Percentiles rank a stretch among this genome's conserved stretches.
These are phyloP conservation scores for Eimeria sp. DNA, from an alignment of 169 alveolate genomes.

Conservation along the genomic window DNA sequence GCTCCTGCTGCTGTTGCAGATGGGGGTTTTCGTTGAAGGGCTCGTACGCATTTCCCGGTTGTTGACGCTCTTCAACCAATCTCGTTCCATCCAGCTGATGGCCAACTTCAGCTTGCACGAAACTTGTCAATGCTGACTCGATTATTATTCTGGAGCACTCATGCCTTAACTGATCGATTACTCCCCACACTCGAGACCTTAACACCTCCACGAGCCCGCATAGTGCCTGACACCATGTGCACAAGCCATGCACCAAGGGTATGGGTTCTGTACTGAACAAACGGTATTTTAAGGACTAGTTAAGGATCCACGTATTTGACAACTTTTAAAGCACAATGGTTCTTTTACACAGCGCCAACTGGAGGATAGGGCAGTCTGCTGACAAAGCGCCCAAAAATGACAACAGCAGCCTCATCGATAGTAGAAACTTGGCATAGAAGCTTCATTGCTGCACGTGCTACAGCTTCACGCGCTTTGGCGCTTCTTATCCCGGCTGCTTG, in stretches of 20 bases:
- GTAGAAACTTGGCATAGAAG: conserved; percentile 41
- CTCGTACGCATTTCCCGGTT: neutral
- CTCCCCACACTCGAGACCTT: conserved; percentile 45
- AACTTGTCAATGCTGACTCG: conserved; percentile 26
- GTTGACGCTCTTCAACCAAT: neutral
- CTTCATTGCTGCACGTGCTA: conserved; percentile 33
- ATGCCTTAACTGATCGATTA: conserved; percentile 17
- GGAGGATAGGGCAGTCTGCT: conserved; percentile 1
- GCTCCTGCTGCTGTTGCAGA: neutral
- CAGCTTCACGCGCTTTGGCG: conserved; percentile 48
- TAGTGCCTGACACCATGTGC: conserved; percentile 40
- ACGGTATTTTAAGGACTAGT: neutral
- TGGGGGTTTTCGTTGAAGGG: neutral
- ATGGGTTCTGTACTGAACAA: neutral
- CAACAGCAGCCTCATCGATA: conserved; percentile 72
- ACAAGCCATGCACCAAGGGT: neutral
- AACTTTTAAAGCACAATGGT: neutral
- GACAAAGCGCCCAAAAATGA: conserved; percentile 72
- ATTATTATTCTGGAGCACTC: conserved; percentile 20
- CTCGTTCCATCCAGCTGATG: neutral
- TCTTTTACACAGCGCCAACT: conserved; percentile 1
- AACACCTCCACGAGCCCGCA: conserved; percentile 27
- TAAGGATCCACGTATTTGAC: neutral
- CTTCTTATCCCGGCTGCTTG: conserved; percentile 57
- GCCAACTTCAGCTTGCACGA: neutral